Conservation (phyloP, 202 grass and related monocot genomes). For the Elaeis oleifera region DNA sequence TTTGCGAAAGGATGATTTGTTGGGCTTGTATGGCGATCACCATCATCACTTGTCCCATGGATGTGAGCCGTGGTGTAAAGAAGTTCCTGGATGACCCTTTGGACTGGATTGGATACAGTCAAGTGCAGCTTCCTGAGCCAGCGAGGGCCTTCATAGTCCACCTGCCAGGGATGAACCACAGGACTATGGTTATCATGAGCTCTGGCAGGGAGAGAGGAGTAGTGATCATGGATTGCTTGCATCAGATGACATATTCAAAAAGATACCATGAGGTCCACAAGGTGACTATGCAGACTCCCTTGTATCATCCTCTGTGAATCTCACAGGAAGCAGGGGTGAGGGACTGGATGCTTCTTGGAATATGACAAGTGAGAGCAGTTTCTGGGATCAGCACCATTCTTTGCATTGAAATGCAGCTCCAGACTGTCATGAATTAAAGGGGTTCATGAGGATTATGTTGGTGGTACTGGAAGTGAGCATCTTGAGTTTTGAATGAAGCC, state of each 20-base stretch:
- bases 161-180: conserved; percentile 17
- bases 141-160: conserved; percentile 18
- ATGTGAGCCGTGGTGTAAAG: background rate
- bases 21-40: conserved; percentile 6
- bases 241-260: conserved; percentile 38
- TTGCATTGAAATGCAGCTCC: conserved; percentile 19
- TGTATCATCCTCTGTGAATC: conserved; percentile 27
- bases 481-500: conserved; percentile 18
- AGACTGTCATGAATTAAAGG: conserved; percentile 22
- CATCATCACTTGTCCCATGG: background rate
- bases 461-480: conserved; percentile 24
- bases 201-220: conserved; percentile 15
- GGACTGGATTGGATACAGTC: background rate
- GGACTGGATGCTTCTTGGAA: conserved; percentile 25
- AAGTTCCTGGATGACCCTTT: conserved; percentile 1
- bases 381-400: conserved; percentile 20
- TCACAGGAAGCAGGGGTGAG: conserved; percentile 34
- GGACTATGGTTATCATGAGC: conserved; percentile 27
- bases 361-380: conserved; percentile 33
- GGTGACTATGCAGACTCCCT: conserved; percentile 11
- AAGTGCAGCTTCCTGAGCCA: conserved; percentile 3
- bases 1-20: background rate
- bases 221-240: conserved; percentile 26
- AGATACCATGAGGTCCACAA: conserved; percentile 21
- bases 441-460: conserved; percentile 18